These are phyloP conservation scores for Podaxis sp. DNA, from an alignment of 768 basidiomycete species.

Conservation along the genomic window DNA sequence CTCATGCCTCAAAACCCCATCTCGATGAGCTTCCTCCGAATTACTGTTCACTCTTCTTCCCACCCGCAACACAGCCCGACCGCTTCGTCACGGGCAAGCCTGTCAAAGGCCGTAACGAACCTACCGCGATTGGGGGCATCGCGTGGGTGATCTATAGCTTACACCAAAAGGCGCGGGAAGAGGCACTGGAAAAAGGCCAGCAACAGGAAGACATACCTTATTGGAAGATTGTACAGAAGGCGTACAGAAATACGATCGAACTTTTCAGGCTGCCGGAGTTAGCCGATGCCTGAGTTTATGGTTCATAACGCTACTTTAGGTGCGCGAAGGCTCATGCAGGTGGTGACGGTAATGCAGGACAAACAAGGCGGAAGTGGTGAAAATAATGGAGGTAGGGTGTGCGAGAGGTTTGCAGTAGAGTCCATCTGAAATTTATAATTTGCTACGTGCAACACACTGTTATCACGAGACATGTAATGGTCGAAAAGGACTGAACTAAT, in stretches of 20 bases:
- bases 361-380: not conserved
- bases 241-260: slow-evolving; percentile 9
- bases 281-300: not conserved
- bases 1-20: slow-evolving; percentile 58
- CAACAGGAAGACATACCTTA: slow-evolving; percentile 7
- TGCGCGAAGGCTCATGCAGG: not conserved
- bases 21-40: slow-evolving; percentile 46
- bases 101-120: slow-evolving; percentile 81
- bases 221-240: slow-evolving; percentile 10
- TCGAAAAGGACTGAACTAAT: not conserved
- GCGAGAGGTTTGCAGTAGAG: no score
- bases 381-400: not conserved
- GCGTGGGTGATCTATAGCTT: slow-evolving; percentile 68
- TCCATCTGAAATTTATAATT: no score
- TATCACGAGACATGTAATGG: not conserved
- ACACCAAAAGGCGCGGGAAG: slow-evolving; percentile 31
- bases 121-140: slow-evolving; percentile 60
- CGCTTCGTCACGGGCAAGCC: slow-evolving; percentile 56
- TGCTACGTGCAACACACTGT: no score
- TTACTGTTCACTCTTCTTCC: slow-evolving; percentile 51
- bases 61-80: slow-evolving; percentile 52
- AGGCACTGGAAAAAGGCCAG: slow-evolving; percentile 1
- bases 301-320: not conserved
- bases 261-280: slow-evolving; percentile 10
- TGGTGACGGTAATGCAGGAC: not conserved